These are phyloP conservation scores for Phytopythium aichiense DNA, from an alignment of 352 stramenopile species.

Conservation along the genomic window DNA sequence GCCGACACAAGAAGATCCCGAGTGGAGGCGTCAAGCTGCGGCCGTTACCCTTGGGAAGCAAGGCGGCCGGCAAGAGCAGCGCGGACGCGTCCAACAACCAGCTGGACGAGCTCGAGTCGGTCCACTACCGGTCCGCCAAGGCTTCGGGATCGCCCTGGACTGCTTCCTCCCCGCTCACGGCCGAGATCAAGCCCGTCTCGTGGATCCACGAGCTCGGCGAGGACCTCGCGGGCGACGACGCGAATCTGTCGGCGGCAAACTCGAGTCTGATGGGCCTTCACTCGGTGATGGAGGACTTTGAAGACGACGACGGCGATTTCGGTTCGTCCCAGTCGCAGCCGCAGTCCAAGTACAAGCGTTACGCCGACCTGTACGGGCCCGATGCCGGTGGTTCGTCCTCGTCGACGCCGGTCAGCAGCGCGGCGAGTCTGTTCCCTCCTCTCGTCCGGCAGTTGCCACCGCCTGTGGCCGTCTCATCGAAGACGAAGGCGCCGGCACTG, in stretches of 20 bases:
- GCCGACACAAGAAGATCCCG: constrained; percentile 10
- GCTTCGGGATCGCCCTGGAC: not conserved
- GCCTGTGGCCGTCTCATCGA: constrained; percentile 4
- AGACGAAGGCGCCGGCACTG: not conserved
- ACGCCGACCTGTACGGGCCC: not conserved
- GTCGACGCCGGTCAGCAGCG: not conserved
- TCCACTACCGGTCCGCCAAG: not conserved
- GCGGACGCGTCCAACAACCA: constrained; percentile 24
- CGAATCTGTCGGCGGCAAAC: not conserved
- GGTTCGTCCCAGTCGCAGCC: not conserved
- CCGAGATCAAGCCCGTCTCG: constrained; percentile 56
- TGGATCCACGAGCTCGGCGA: constrained; percentile 49
- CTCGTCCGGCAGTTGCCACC: constrained; percentile 22
- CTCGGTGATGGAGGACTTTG: constrained; percentile 18
- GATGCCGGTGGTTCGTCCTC: not conserved
- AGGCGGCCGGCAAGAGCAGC: constrained; percentile 3
- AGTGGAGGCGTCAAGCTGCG: constrained; percentile 17
- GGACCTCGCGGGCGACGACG: constrained; percentile 19
- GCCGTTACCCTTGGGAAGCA: constrained; percentile 10
- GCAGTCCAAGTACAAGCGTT: not conserved
- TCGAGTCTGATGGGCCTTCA: constrained; percentile 12
- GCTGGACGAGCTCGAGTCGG: constrained; percentile 15
- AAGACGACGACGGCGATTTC: constrained; percentile 4
- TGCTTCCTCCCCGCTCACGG: constrained; percentile 28
- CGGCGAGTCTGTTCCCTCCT: constrained; percentile 10